Conservation (phyloP, 495 filamentous ascomycete genomes). For the Podospora bellae-mahoneyi region DNA sequence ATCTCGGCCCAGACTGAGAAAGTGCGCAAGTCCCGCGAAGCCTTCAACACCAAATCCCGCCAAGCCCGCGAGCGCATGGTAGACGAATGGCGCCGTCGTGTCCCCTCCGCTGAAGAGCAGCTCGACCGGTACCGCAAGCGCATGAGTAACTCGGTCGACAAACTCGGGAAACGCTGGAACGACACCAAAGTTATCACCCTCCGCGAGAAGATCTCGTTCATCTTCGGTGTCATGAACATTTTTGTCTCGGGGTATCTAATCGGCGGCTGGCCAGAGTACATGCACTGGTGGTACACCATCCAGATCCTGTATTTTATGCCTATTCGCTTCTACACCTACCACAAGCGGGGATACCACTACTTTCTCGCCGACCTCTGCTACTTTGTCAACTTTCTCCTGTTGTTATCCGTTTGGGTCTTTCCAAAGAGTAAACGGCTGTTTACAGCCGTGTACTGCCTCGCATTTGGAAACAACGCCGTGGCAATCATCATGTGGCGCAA, state of each 20-base stretch:
- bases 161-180: slow-evolving; percentile 80
- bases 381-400: slow-evolving; percentile 86
- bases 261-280: slow-evolving; percentile 77
- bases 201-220: slow-evolving; percentile 93
- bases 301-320: slow-evolving; percentile 95
- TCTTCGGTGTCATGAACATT: slow-evolving; percentile 92
- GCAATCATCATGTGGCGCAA: slow-evolving; percentile 99
- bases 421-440: slow-evolving; percentile 87
- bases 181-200: slow-evolving; percentile 81
- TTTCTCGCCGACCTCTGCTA: slow-evolving; percentile 97
- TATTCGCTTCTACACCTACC: slow-evolving; percentile 87
- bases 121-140: slow-evolving; percentile 84
- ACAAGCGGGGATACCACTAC: slow-evolving; percentile 88
- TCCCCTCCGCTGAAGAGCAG: slow-evolving; percentile 86
- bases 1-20: slow-evolving; percentile 79
- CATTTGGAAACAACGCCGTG: slow-evolving; percentile 92
- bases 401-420: slow-evolving; percentile 86
- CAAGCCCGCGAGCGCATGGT: slow-evolving; percentile 68
- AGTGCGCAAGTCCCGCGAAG: slow-evolving; percentile 76
- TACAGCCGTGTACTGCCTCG: slow-evolving; percentile 87
- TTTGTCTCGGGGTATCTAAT: slow-evolving; percentile 94
- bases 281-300: slow-evolving; percentile 87
- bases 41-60: slow-evolving; percentile 51
- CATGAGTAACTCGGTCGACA: slow-evolving; percentile 84
- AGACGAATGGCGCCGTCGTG: slow-evolving; percentile 78